Base-by-base conservation (phyloP, 768 basidiomycete species). In the Baorangia bicolor region DNA sequence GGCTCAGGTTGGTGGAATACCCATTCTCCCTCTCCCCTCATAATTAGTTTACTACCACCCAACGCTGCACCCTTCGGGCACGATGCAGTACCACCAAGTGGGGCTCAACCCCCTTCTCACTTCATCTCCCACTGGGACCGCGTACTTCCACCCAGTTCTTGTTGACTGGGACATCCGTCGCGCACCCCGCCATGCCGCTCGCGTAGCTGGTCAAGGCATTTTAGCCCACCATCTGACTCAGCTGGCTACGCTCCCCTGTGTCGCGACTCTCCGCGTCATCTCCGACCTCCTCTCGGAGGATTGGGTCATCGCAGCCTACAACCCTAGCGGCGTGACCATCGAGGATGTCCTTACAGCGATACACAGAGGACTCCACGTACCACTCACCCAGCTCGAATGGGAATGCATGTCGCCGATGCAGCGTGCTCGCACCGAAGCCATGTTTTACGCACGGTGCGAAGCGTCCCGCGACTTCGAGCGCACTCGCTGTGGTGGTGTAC, bases 91-190 rank as follows among this genome's bases (percentile, higher is more conserved):
- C 31, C 66, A 66, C 5, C 30, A 2, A 33, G 56, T 60, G 27
- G 31, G 6, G 12, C 51, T 73, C 16, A 63, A 59, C 30, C 27
- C 56, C 13, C 60, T 71, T 8, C 54, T 71, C 55, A 31, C 38
- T 8, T 47, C 59, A 2, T 25, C 60, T 9, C 30, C 54, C 30
- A 41, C 58, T 10, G 62, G 65, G 20, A 52, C 61, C 4, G 53
- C 45, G 11, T 13, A 55, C 53, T 43, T 28, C 18, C 51, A 14
- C 27, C 58, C 55, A n/a, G 55, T 62, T 45, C 66, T 63, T 11
- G 54, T 83, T 35, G 55, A 75, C 16, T 85, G 83, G 83, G 82
- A 85, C 63, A 41, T 81, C 41, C 78, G 81, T 35, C 68, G 73
- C 49, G 30, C 72, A n/a, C 80, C 81, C 10, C 67, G 10, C 54